Conservation (phyloP, 139 green algal species). For the Chlamydomonas applanata region DNA sequence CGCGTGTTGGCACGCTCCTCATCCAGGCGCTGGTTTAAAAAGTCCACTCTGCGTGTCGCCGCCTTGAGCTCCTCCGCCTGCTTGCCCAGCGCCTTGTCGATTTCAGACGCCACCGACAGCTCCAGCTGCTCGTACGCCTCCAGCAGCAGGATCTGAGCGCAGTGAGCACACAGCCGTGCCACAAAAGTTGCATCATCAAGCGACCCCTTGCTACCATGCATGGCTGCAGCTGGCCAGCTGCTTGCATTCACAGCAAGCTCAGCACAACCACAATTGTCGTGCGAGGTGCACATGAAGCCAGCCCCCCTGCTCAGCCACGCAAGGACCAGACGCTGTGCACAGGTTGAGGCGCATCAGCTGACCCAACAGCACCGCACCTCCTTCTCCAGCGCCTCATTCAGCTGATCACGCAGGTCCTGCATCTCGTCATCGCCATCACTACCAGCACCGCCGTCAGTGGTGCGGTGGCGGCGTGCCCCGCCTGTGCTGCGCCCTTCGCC, state of each 20-base stretch:
- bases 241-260: neutral
- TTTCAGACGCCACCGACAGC: conserved; percentile 58
- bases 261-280: too few relatives aligned
- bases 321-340: too few relatives aligned
- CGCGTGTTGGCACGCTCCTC: conserved; percentile 33
- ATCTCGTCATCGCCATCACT: conserved; percentile 14
- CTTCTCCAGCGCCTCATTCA: conserved; percentile 48
- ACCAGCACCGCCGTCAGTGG: neutral
- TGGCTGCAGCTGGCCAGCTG: neutral
- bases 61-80: conserved; percentile 45
- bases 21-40: conserved; percentile 45
- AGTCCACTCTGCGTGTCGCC: conserved; percentile 36
- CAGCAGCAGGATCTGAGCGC: conserved; percentile 59
- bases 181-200: too few relatives aligned
- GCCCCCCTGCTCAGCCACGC: too few relatives aligned
- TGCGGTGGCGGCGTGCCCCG: neutral
- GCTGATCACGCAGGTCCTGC: conserved; percentile 32
- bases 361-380: conserved; percentile 32
- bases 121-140: conserved; percentile 83
- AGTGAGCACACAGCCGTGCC: neutral
- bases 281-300: too few relatives aligned
- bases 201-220: neutral
- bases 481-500: neutral
- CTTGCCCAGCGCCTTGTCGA: conserved; percentile 56
- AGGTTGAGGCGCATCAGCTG: too few relatives aligned